Base-by-base conservation (phyloP, 1,284 basidiomycete genomes). In the Rhodotorula sp. region DNA sequence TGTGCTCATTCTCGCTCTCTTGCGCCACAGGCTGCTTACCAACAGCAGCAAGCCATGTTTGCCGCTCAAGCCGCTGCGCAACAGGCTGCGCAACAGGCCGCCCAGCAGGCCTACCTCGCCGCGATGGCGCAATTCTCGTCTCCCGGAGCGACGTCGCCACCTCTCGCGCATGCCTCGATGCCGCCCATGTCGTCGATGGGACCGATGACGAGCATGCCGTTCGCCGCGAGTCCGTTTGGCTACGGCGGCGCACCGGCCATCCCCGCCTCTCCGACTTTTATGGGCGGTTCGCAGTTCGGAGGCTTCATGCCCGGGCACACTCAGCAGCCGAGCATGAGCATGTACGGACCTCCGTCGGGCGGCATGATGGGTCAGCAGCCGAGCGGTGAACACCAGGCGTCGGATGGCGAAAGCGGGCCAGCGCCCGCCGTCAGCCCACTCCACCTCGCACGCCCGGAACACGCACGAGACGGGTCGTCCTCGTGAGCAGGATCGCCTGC, bases 1-100 rank as follows among this genome's bases (percentile, higher is more conserved):
- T 86, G 85, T 29, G 87, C 78, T 82, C 78, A 61, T 88, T 72
- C 61, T 18, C 56, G 31, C 20, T 46, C 56, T 8, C 18, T 21
- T 5, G 58, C 54, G 64, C 48, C 52, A 10, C 81, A 80, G 62
- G 76, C 90, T 3, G 63, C 63, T n/a, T 57, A 57, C 21, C 63
- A 91, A 54, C 91, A 92, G 78, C 91, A 92, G 61, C 65, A 67
- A 29, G 82, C 82, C 74, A 90, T 94, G 89, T 90, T 91, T 81
- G 92, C 91, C 0, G 72, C 72, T 2, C 67, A 72, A 15, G 54
- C 47, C 18, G 75, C 75, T n/a, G 75, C 75, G 12, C 76, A 76
- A 39, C 72, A 64, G 16, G 92, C 91, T 0, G 72, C 72, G 15
- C 67, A 72, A 51, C 51, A 47, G 10, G 75, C 75, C 16, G 75